These are phyloP conservation scores for Theileria annulata DNA, from an alignment of 169 alveolate species.

Conservation along the genomic window DNA sequence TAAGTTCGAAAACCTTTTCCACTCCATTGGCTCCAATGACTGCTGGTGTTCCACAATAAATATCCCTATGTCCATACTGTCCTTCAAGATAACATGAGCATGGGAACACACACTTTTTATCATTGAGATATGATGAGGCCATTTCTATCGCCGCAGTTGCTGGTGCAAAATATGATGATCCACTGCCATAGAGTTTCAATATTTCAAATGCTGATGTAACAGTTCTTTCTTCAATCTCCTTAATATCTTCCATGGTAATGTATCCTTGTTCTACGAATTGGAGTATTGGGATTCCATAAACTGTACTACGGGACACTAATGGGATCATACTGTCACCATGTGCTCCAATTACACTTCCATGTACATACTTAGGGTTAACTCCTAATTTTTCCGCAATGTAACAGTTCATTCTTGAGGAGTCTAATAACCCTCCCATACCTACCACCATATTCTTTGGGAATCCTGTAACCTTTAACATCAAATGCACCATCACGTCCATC, in stretches of 20 bases:
- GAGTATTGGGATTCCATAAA: conserved; percentile 76
- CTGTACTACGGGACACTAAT: conserved; percentile 70
- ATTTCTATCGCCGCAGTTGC: conserved; percentile 75
- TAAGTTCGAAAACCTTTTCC: conserved; percentile 76
- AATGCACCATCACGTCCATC: conserved; percentile 81
- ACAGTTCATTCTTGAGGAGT: conserved; percentile 80
- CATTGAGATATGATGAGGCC: conserved; percentile 73
- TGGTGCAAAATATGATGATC: conserved; percentile 69
- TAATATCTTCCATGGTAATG: conserved; percentile 41
- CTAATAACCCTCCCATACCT: conserved; percentile 86
- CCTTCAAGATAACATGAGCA: conserved; percentile 85
- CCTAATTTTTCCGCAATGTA: conserved; percentile 73
- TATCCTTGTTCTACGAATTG: conserved; percentile 51
- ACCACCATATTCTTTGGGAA: conserved; percentile 80
- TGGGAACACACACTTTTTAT: conserved; percentile 76
- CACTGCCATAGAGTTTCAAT: conserved; percentile 45
- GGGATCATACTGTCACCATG: conserved; percentile 89
- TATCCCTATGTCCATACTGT: conserved; percentile 79
- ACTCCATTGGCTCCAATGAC: conserved; percentile 83
- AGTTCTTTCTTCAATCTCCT: conserved; percentile 45
- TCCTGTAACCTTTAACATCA: conserved; percentile 76
- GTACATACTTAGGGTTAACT: conserved; percentile 78
- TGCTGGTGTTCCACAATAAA: conserved; percentile 84
- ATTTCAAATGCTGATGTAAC: conserved; percentile 52
- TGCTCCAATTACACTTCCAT: conserved; percentile 83